These are phyloP conservation scores for Aegilops umbellulata DNA, from an alignment of 176 grass and related monocot genomes.

Conservation along the genomic window DNA sequence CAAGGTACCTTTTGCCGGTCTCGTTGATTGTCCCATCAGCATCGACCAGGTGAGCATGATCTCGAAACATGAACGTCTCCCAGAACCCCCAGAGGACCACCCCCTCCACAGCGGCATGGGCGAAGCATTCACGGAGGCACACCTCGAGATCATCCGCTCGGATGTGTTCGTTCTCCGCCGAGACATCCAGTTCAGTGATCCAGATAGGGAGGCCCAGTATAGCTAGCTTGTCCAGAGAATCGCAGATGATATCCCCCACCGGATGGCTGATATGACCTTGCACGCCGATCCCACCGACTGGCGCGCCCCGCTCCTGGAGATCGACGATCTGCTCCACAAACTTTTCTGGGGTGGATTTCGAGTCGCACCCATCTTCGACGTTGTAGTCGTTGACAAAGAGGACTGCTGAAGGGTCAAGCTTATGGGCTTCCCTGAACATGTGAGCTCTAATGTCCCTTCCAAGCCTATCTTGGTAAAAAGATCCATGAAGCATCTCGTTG, in stretches of 20 bases:
- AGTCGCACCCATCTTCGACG: slow-evolving; percentile 89
- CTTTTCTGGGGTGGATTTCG: slow-evolving; percentile 81
- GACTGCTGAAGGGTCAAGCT: slow-evolving; percentile 77
- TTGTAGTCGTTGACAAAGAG: slow-evolving; percentile 98
- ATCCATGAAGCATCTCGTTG: slow-evolving; percentile 99
- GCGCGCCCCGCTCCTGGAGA: slow-evolving; percentile 80
- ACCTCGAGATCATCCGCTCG: slow-evolving; percentile 95
- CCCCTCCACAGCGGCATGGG: slow-evolving; percentile 74
- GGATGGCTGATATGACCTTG: slow-evolving; percentile 92
- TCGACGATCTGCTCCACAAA: slow-evolving; percentile 81
- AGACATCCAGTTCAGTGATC: slow-evolving; percentile 90
- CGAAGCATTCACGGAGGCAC: slow-evolving; percentile 74
- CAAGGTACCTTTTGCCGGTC: slow-evolving; percentile 81
- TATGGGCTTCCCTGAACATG: slow-evolving; percentile 92
- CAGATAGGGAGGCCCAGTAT: slow-evolving; percentile 88
- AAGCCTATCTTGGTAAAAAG: slow-evolving; percentile 87
- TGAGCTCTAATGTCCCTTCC: slow-evolving; percentile 89
- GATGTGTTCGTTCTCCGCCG: slow-evolving; percentile 74
- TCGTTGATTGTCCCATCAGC: slow-evolving; percentile 81
- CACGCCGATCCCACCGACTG: slow-evolving; percentile 86
- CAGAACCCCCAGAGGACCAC: slow-evolving; percentile 93
- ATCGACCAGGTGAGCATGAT: slow-evolving; percentile 74
- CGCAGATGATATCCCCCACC: slow-evolving; percentile 89
- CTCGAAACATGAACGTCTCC: slow-evolving; percentile 88
- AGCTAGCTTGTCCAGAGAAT: slow-evolving; percentile 79